A percentile compares a stretch with the other conserved stretches of the same genome.
phyloP scores from a whole-genome alignment of 2,329 filamentous ascomycete genomes.

The Fusarium sp. region DNA sequence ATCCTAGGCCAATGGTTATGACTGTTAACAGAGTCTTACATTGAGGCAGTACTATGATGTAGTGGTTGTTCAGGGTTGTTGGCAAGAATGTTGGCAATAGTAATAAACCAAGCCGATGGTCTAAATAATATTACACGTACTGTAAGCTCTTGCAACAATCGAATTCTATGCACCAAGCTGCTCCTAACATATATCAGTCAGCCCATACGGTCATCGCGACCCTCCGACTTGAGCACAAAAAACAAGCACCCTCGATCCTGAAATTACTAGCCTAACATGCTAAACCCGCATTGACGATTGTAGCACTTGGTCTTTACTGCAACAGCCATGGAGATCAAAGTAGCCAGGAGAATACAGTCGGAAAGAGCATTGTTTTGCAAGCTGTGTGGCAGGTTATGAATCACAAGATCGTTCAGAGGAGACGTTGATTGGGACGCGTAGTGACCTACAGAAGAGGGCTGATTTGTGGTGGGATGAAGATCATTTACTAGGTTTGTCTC shows the following conservation, averaged over 20 bases:
- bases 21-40: no score
- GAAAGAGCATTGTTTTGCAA: no score
- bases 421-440: background rate
- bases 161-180: fast-evolving
- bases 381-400: fast-evolving
- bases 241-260: background rate
- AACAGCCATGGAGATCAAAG: background rate
- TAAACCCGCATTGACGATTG: background rate
- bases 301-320: background rate
- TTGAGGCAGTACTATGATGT: background rate
- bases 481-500: background rate
- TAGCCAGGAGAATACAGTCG: no score
- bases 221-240: background rate
- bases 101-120: no score
- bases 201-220: no score
- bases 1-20: background rate
- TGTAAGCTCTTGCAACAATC: background rate
- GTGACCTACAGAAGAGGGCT: background rate
- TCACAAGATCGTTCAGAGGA: background rate
- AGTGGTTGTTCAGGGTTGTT: background rate
- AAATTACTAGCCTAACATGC: background rate
- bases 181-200: no score
- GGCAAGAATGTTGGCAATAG: no score
- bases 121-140: no score
- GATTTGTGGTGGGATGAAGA: background rate